Evolutionary conservation across 2,329 filamentous ascomycete species (phyloP).

Genomic region (Epichloe sp.): DNA sequence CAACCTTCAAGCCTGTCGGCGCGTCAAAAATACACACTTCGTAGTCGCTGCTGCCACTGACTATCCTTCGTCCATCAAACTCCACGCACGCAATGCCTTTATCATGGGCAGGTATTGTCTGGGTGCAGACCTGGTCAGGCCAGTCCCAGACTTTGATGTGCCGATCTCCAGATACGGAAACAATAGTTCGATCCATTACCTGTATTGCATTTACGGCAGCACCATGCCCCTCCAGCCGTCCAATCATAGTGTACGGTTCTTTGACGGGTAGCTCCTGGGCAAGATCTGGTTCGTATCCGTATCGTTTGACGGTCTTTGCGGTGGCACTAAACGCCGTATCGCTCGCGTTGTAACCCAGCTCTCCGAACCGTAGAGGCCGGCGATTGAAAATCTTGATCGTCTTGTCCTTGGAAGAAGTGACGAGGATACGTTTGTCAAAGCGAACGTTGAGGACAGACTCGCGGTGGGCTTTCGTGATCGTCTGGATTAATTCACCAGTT

Average conservation of each 20-base stretch:
- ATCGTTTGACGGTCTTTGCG: constrained; percentile 36
- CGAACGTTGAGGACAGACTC: constrained; percentile 90
- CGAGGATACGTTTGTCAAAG: constrained; percentile 81
- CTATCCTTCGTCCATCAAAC: constrained; percentile 84
- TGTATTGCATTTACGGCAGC: constrained; percentile 96
- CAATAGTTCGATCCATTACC: constrained; percentile 71
- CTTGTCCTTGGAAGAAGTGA: constrained; percentile 96
- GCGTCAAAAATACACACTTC: constrained; percentile 93
- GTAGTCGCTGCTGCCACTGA: constrained; percentile 92
- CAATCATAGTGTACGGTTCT: constrained; percentile 63
- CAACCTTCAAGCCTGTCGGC: constrained; percentile 74
- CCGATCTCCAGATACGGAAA: constrained; percentile 89
- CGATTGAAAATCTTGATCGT: constrained; percentile 95
- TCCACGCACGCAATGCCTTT: constrained; percentile 98
- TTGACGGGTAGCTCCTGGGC: constrained; percentile 35
- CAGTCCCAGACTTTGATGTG: constrained; percentile 94
- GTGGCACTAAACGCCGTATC: constrained; percentile 36
- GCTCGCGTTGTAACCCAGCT: constrained; percentile 37
- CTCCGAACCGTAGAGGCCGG: constrained; percentile 46
- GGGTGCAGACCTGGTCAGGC: constrained; percentile 59
- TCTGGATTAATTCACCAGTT: constrained; percentile 70
- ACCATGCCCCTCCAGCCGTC: constrained; percentile 67
- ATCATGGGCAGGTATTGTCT: constrained; percentile 72
- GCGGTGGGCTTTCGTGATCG: constrained; percentile 61
- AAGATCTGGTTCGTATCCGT: constrained; percentile 38